A percentile compares a stretch with the other conserved stretches of the same genome.
Conservation (phyloP, 1,284 basidiomycete species). For the Cutaneotrichosporon mucoides region DNA sequence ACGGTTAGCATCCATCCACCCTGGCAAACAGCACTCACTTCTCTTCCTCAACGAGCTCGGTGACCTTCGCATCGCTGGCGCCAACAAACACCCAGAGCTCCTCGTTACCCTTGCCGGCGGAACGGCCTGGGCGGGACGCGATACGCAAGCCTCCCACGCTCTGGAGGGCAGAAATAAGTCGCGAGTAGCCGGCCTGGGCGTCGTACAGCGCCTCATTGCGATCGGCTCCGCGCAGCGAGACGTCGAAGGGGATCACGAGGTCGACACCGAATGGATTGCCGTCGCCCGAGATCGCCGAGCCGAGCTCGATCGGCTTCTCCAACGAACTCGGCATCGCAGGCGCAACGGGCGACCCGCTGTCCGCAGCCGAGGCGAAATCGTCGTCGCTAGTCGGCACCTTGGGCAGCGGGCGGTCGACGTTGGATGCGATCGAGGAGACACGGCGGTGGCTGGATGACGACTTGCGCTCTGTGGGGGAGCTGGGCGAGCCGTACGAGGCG, state of each 20-base stretch:
- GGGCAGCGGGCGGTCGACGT: too few relatives aligned
- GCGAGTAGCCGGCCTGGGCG: conserved; percentile 32
- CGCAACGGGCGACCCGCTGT: too few relatives aligned
- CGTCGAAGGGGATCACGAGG: conserved; percentile 39
- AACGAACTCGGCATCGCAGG: too few relatives aligned
- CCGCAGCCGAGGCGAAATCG: neutral
- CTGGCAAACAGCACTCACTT: conserved; percentile 54
- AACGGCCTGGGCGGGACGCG: conserved; percentile 27
- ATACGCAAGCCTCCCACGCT: conserved; percentile 39
- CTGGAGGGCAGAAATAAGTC: conserved; percentile 27
- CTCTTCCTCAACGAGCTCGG: conserved; percentile 67
- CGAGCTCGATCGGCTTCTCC: too few relatives aligned
- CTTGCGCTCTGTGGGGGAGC: neutral
- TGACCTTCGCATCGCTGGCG: conserved; percentile 62
- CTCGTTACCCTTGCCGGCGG: conserved; percentile 58
- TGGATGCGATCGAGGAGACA: neutral
- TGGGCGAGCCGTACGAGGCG: neutral
- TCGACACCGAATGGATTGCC: conserved; percentile 45
- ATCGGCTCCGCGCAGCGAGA: neutral
- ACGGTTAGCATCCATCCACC: neutral
- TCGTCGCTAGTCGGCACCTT: too few relatives aligned
- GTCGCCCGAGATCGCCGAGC: too few relatives aligned
- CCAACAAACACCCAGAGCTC: conserved; percentile 75
- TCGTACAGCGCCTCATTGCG: conserved; percentile 13
- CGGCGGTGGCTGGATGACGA: neutral